Percentiles rank a stretch among this genome's conserved stretches.
Evolutionary conservation across 257 asterid genomes (phyloP).

Genomic region (Nicotiana otophora): DNA sequence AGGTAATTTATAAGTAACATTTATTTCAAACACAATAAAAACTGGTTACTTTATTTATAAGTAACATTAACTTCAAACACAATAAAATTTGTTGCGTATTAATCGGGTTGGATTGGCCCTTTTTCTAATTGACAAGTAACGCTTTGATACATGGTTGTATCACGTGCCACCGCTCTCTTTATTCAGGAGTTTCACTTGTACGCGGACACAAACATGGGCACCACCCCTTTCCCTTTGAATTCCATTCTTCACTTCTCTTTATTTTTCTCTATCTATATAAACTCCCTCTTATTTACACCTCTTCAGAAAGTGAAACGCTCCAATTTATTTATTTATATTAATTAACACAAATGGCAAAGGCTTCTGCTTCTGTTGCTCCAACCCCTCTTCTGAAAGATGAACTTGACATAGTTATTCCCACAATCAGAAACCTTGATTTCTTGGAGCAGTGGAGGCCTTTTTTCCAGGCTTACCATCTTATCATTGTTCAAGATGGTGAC

Average conservation of each 20-base stretch:
- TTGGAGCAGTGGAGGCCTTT: slow-evolving; percentile 76
- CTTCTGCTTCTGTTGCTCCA: slow-evolving; percentile 19
- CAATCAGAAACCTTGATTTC: slow-evolving; percentile 69
- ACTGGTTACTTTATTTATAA: no score
- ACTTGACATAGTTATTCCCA: slow-evolving; percentile 67
- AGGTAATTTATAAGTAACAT: not conserved
- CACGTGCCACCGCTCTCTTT: slow-evolving; percentile 15
- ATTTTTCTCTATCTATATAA: not conserved
- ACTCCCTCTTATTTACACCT: not conserved
- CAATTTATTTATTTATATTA: not conserved
- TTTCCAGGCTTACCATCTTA: slow-evolving; percentile 59
- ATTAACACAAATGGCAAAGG: slow-evolving; percentile 25
- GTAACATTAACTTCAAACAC: not conserved
- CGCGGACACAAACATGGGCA: not conserved
- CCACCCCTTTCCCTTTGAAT: not conserved
- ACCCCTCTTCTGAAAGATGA: slow-evolving; percentile 55
- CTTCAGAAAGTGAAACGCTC: not conserved
- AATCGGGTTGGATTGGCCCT: not conserved
- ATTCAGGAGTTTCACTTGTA: not conserved
- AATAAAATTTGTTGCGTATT: not conserved
- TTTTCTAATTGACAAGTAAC: not conserved
- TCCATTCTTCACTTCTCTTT: not conserved
- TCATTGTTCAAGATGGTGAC: slow-evolving; percentile 75
- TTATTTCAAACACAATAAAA: not conserved
- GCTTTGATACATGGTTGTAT: not conserved